Evolutionary conservation across 78 protist genomes (phyloP).

Genomic region (Salpingoeca rosetta): DNA sequence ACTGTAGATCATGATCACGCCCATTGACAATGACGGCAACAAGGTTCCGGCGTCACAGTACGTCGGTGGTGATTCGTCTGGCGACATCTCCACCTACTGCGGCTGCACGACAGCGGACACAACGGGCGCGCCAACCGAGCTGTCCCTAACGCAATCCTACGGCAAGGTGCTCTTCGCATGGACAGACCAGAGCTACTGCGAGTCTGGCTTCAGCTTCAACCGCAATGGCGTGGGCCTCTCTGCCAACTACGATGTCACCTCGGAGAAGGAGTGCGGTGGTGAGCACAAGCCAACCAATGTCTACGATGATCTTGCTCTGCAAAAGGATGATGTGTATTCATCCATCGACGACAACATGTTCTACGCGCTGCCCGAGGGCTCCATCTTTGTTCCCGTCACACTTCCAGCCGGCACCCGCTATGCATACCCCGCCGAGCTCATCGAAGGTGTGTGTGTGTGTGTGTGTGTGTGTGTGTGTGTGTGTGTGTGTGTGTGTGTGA

Average conservation of each 20-base stretch:
- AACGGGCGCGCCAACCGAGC: not conserved
- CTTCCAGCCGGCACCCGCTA: too few relatives aligned
- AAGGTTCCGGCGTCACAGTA: too few relatives aligned
- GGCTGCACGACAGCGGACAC: not conserved
- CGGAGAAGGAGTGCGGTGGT: not conserved
- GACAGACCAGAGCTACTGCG: not conserved
- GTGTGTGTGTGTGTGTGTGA: too few relatives aligned
- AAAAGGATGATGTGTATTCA: not conserved
- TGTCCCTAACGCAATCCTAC: not conserved
- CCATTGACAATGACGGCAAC: too few relatives aligned
- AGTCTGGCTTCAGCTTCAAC: not conserved
- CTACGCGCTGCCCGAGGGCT: too few relatives aligned
- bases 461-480: too few relatives aligned
- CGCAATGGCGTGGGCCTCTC: not conserved
- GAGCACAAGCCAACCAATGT: not conserved
- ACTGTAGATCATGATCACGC: too few relatives aligned
- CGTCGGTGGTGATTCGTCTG: too few relatives aligned
- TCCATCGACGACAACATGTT: too few relatives aligned
- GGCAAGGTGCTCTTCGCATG: not conserved
- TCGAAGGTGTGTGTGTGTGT: too few relatives aligned
- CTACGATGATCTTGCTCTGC: not conserved
- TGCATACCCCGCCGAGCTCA: too few relatives aligned
- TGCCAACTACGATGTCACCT: not conserved
- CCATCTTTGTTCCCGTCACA: not conserved
- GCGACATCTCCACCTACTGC: not conserved